Percentiles rank a stretch among this genome's conserved stretches.
These are phyloP conservation scores for Sideroxylon spinosum DNA, from an alignment of 179 eudicot species.

Conservation along the genomic window DNA sequence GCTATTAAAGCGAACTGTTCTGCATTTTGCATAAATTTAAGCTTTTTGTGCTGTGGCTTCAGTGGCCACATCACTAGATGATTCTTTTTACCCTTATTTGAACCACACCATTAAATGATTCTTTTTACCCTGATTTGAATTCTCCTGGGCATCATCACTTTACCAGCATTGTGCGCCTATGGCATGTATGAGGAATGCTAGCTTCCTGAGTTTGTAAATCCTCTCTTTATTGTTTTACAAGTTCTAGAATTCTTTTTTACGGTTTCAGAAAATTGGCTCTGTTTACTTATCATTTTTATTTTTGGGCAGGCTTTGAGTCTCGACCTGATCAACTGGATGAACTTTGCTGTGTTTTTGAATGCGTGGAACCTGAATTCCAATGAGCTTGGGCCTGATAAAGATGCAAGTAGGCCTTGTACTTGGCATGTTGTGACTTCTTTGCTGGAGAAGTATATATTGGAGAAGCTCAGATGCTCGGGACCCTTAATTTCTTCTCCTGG, in stretches of 20 bases:
- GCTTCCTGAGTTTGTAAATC: background rate
- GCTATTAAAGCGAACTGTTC: too few relatives aligned
- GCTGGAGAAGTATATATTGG: slow-evolving; percentile 42
- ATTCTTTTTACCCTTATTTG: too few relatives aligned
- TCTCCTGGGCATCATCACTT: too few relatives aligned
- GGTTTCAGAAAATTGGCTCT: background rate
- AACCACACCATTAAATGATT: too few relatives aligned
- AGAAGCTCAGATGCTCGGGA: slow-evolving; percentile 40
- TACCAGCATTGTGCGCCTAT: too few relatives aligned
- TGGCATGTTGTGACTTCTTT: slow-evolving; percentile 61
- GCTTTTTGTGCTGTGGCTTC: too few relatives aligned
- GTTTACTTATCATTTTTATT: background rate
- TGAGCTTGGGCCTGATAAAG: slow-evolving; percentile 34
- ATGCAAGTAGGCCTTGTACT: slow-evolving; percentile 26
- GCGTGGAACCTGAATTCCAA: slow-evolving; percentile 72
- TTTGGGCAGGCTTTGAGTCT: slow-evolving; percentile 52
- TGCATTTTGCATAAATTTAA: too few relatives aligned
- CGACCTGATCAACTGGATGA: slow-evolving; percentile 72
- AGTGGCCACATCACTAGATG: too few relatives aligned
- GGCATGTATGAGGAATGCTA: background rate
- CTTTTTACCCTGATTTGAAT: too few relatives aligned
- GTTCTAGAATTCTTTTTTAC: background rate
- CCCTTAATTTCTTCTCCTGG: slow-evolving; percentile 51
- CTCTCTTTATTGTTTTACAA: background rate
- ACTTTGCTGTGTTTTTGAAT: slow-evolving; percentile 70